Conservation (phyloP, 2,329 filamentous ascomycete genomes). For the Hymenotorrendiella dingleyae region DNA sequence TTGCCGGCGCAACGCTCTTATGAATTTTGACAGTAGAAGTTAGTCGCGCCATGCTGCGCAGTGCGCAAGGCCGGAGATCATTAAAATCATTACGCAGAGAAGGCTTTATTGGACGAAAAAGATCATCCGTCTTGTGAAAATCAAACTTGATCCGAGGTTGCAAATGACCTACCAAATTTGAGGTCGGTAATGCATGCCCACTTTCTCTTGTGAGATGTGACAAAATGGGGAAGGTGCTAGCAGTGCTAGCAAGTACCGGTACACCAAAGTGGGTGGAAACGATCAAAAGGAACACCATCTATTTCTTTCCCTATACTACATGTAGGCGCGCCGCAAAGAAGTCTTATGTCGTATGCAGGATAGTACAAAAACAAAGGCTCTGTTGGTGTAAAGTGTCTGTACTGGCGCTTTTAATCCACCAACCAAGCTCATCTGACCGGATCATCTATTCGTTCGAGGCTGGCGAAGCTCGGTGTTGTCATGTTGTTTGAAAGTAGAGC, state of each 20-base stretch:
- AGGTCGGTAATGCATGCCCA: background rate
- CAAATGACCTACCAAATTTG: background rate
- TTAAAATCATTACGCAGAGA: too few species aligned
- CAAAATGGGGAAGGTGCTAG: background rate
- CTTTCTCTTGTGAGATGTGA: background rate
- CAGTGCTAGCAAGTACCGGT: background rate
- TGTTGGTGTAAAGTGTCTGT: conserved; percentile 17
- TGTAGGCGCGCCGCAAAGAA: conserved; percentile 23
- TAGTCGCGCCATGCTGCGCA: background rate
- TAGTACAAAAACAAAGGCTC: conserved; percentile 25
- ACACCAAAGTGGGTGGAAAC: background rate
- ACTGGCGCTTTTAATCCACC: conserved; percentile 15
- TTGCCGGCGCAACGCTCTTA: too few species aligned
- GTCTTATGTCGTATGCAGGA: conserved; percentile 19
- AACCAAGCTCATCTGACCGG: conserved; percentile 3
- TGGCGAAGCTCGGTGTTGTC: conserved; percentile 9
- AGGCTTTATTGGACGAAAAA: too few species aligned
- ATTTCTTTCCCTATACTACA: conserved; percentile 28
- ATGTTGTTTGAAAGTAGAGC: conserved; percentile 1
- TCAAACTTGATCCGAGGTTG: conserved; percentile 11
- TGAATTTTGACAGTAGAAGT: too few species aligned
- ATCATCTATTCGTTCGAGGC: conserved; percentile 18
- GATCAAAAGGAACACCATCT: background rate
- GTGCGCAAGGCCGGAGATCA: background rate
- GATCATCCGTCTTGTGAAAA: conserved; percentile 13